Conservation (phyloP, 805 yeast species). For the Candida khao-thaluensis region DNA sequence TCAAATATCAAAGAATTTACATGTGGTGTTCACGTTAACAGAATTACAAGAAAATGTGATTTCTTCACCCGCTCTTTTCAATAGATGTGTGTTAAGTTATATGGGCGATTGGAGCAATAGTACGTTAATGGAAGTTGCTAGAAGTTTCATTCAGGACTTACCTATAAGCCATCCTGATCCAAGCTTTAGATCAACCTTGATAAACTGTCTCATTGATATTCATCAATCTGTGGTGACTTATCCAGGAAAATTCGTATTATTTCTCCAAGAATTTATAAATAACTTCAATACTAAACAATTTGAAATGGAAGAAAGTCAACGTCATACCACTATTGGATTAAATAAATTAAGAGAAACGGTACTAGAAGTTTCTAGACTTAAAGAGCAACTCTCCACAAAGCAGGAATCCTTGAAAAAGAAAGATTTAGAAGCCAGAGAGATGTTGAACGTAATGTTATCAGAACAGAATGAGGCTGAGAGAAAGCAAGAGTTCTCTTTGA, state of each 20-base stretch:
- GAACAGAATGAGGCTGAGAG: slow-evolving; percentile 94
- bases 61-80: slow-evolving; percentile 85
- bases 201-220: slow-evolving; percentile 45
- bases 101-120: slow-evolving; percentile 76
- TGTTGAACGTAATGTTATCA: slow-evolving; percentile 70
- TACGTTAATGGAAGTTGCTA: slow-evolving; percentile 52
- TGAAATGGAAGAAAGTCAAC: slow-evolving; percentile 61
- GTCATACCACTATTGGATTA: slow-evolving; percentile 71
- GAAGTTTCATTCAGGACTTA: slow-evolving; percentile 35
- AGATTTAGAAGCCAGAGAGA: slow-evolving; percentile 64
- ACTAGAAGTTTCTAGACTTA: slow-evolving; percentile 62
- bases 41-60: slow-evolving; percentile 43
- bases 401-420: slow-evolving; percentile 50
- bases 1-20: slow-evolving; percentile 69
- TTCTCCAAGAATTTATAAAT: slow-evolving; percentile 30
- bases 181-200: slow-evolving; percentile 47
- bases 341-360: slow-evolving; percentile 77
- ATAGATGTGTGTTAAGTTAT: slow-evolving; percentile 86
- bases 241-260: slow-evolving; percentile 12
- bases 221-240: slow-evolving; percentile 31
- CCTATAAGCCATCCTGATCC: slow-evolving; percentile 48
- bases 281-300: slow-evolving; percentile 44
- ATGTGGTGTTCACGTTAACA: slow-evolving; percentile 76
- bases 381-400: slow-evolving; percentile 53
- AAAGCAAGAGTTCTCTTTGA: slow-evolving; percentile 79